Percentiles rank a stretch among this genome's conserved stretches.
Conservation (phyloP, 306 rosid genomes). For the Prunus mira region DNA sequence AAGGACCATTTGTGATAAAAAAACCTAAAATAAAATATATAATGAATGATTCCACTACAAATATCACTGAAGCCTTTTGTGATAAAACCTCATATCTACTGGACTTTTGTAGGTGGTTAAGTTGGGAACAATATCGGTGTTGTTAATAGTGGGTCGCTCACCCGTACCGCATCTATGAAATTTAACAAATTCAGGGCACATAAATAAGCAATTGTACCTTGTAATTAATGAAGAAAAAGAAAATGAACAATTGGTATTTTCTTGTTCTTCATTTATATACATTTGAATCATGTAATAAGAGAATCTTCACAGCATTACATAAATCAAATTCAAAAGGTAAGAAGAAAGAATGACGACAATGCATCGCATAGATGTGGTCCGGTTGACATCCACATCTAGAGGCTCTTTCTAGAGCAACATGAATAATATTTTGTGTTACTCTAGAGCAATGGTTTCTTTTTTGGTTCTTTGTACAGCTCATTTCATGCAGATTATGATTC, state of each 20-base stretch:
- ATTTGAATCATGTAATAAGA: not conserved
- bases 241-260: not conserved
- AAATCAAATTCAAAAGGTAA: not conserved
- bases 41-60: too few species aligned
- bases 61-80: too few species aligned
- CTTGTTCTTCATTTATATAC: not conserved
- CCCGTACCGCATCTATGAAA: too few species aligned
- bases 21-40: too few species aligned
- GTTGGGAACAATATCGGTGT: too few species aligned
- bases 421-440: slow-evolving; percentile 28
- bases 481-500: slow-evolving; percentile 49
- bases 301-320: not conserved
- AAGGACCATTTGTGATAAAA: too few species aligned
- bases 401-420: slow-evolving; percentile 20
- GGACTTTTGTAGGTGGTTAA: too few species aligned
- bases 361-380: not conserved
- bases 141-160: too few species aligned
- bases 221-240: not conserved
- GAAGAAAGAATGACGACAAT: not conserved
- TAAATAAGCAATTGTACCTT: not conserved
- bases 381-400: not conserved
- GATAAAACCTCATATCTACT: too few species aligned
- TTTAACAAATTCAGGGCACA: not conserved
- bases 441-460: not conserved
- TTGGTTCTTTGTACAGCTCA: slow-evolving; percentile 9